These are phyloP conservation scores for Entelexis sorbosivorans DNA, from an alignment of 1,139 yeast species.

Conservation along the genomic window DNA sequence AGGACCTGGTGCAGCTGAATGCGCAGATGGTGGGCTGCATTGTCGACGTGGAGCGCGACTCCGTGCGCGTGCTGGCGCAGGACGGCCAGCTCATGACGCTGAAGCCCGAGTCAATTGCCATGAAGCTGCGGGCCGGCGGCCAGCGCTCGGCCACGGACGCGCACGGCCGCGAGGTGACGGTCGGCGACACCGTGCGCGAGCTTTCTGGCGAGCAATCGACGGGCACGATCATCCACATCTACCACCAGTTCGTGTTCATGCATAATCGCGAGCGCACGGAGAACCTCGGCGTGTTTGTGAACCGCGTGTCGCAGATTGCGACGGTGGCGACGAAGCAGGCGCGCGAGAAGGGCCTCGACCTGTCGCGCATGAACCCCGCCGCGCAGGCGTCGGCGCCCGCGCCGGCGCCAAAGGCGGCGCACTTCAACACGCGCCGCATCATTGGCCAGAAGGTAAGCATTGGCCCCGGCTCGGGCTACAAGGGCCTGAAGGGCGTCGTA, in stretches of 20 bases:
- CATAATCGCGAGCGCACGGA: constrained; percentile 70
- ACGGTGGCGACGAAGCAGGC: constrained; percentile 79
- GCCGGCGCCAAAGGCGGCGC: constrained; percentile 47
- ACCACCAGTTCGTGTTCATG: constrained; percentile 65
- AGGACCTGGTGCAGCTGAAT: constrained; percentile 81
- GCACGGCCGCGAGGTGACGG: constrained; percentile 69
- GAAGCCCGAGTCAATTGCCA: constrained; percentile 68
- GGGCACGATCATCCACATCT: constrained; percentile 79
- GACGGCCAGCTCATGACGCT: constrained; percentile 68
- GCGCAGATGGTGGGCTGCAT: constrained; percentile 83
- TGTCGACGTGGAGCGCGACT: constrained; percentile 77
- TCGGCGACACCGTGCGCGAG: constrained; percentile 89
- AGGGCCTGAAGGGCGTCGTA: constrained; percentile 88
- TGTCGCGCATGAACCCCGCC: constrained; percentile 79
- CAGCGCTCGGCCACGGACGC: constrained; percentile 81
- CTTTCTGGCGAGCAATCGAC: constrained; percentile 67
- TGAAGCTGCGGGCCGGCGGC: constrained; percentile 50
- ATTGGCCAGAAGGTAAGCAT: constrained; percentile 77
- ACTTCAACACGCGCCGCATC: constrained; percentile 63
- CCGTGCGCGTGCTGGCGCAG: constrained; percentile 69
- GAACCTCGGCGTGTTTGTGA: constrained; percentile 85
- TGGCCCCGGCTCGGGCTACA: constrained; percentile 75
- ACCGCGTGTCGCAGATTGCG: constrained; percentile 61
- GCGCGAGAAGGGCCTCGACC: constrained; percentile 51
- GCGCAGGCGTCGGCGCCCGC: constrained; percentile 34